Evolutionary conservation across 305 asterid genomes (phyloP), one percentile per base, ranked within the genome.

Genomic region (Fraxinus greggii): DNA sequence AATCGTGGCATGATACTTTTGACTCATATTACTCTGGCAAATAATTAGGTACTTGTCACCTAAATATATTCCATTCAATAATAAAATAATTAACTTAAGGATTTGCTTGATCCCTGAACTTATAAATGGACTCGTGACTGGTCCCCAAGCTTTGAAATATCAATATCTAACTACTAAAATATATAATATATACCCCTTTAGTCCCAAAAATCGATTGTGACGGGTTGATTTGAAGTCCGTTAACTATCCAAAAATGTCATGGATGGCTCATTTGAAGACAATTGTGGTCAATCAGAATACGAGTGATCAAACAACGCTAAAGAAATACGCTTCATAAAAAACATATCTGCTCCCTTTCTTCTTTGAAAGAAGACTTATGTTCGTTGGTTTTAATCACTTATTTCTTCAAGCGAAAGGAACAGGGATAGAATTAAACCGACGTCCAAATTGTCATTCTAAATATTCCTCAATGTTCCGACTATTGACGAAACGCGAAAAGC

Each of bases 341-440:
- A 1, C 0, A 45, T 1, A 13, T 3, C 0, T 0, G 1, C 3
- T n/a, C 0, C 13, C 7, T 3, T 45, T 36, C 2, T 15, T 45
- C 4, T 45, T 10, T 42, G 5, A 42, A 42, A 42, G 54, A 42
- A 42, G 51, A 13, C 15, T 3, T 12, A 42, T 42, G 12, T 42
- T 3, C n/a, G n/a, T 42, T 42, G 17, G 4, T 10, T 38, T 40
- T 42, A 42, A 42, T 2, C 17, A 0, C 12, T 42, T 13, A 42
- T 42, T 12, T 10, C 51, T 42, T 3, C 51, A 42, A 42, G 15
- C 15, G 42, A 42, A 13, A 10, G 17, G 51, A 42, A 2, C 4
- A 2, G 0, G 12, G 17, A 42, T 42, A 42, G 4, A 42, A 2
- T 10, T 2, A 42, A 5, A 12, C n/a, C 13, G 54, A 3, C 12